Evolutionary conservation across 768 basidiomycete genomes (phyloP).

Genomic region (Daedalea quercina): DNA sequence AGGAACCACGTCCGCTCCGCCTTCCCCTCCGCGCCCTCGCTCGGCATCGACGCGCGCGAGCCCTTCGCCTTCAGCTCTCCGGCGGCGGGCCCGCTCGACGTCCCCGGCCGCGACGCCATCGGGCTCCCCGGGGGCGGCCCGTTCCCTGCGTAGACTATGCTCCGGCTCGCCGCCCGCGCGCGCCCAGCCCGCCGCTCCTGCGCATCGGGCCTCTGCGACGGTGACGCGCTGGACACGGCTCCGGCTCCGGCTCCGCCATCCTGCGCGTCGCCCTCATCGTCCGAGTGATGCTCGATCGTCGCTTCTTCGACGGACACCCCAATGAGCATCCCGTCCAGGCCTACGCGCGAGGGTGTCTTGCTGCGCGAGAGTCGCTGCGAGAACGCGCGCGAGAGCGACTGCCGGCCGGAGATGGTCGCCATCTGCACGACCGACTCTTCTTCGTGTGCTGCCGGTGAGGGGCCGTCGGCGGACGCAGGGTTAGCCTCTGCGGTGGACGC

Average conservation of each 20-base stretch:
- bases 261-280: background rate
- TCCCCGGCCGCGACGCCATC: background rate
- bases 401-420: conserved; percentile 16
- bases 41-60: background rate
- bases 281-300: conserved; percentile 16
- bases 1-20: conserved; percentile 12
- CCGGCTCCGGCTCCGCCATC: background rate
- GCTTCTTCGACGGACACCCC: conserved; percentile 22
- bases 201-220: too few species aligned
- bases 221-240: too few species aligned
- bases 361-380: conserved; percentile 21
- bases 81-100: conserved; percentile 8
- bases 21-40: background rate
- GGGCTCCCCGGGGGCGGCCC: background rate
- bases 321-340: conserved; percentile 16
- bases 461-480: conserved; percentile 6
- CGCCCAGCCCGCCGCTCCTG: background rate
- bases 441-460: conserved; percentile 2
- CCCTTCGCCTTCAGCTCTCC: conserved; percentile 5
- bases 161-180: background rate
- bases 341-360: conserved; percentile 14
- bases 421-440: conserved; percentile 18
- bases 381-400: conserved; percentile 21
- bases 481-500: conserved; percentile 8
- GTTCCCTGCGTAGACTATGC: background rate